Conservation (phyloP, 352 stramenopile genomes). For the Phytopythium helicoides region DNA sequence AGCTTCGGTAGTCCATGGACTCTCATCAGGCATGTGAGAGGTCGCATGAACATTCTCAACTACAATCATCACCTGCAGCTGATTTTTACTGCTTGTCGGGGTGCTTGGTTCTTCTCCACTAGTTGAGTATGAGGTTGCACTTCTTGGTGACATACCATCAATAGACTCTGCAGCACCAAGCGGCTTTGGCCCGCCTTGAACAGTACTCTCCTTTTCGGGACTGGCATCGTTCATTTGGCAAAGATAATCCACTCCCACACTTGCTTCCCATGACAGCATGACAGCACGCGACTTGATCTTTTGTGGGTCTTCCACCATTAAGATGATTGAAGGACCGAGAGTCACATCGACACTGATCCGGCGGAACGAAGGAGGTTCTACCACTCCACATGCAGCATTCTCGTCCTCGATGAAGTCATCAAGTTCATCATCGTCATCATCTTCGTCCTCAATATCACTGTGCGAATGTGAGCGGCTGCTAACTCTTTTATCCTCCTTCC, state of each 20-base stretch:
- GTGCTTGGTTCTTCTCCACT: neutral
- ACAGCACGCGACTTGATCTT: conserved; percentile 70
- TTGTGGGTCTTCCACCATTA: conserved; percentile 73
- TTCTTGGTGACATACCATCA: neutral
- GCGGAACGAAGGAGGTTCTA: conserved; percentile 30
- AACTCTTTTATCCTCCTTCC: neutral
- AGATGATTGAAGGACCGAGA: conserved; percentile 58
- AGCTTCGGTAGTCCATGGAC: conserved; percentile 50
- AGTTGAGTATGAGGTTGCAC: neutral
- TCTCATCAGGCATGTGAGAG: conserved; percentile 71
- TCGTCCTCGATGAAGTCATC: neutral
- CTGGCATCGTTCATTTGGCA: conserved; percentile 38
- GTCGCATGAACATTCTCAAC: conserved; percentile 75
- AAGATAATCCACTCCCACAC: conserved; percentile 60
- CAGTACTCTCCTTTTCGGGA: conserved; percentile 14
- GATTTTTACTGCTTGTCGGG: conserved; percentile 31
- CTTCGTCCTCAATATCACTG: conserved; percentile 6
- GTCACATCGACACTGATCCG: conserved; percentile 55
- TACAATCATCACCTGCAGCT: conserved; percentile 58
- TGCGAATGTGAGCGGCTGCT: neutral
- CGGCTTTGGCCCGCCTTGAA: neutral
- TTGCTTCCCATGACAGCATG: conserved; percentile 81
- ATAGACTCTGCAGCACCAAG: neutral
- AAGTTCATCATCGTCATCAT: conserved; percentile 4
- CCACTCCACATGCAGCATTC: neutral